phyloP scores from a whole-genome alignment of 352 stramenopile genomes.

The Thraustochytrium striatum region DNA sequence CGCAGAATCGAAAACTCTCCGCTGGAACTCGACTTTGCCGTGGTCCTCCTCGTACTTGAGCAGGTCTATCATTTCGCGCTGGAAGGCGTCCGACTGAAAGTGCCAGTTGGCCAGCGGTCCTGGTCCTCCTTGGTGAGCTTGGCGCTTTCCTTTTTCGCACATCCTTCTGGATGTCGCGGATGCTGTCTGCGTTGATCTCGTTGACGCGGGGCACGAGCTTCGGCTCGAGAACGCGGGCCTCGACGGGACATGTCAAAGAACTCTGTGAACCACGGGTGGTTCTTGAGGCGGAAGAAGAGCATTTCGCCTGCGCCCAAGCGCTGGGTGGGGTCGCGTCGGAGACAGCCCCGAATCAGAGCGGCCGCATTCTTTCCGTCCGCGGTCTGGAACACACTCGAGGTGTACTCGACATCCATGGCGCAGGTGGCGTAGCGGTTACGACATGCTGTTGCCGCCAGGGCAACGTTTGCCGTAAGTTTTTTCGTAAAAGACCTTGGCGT shows the following conservation, averaged over 20 bases:
- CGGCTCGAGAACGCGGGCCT: slow-evolving; percentile 64
- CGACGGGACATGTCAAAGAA: slow-evolving; percentile 68
- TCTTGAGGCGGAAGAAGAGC: slow-evolving; percentile 56
- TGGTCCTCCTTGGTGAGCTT: slow-evolving; percentile 69
- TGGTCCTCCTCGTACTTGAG: slow-evolving; percentile 63
- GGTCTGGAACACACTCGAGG: neutral
- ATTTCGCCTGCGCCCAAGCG: slow-evolving; percentile 65
- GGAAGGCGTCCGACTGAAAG: slow-evolving; percentile 64
- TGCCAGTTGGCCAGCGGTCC: slow-evolving; percentile 68
- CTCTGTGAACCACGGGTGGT: slow-evolving; percentile 68
- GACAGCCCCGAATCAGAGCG: slow-evolving; percentile 68
- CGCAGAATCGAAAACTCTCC: neutral
- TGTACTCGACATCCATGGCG: slow-evolving; percentile 65
- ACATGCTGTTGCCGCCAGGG: slow-evolving; percentile 72
- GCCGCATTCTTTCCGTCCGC: slow-evolving; percentile 50
- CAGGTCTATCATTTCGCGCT: slow-evolving; percentile 72
- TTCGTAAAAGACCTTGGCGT: slow-evolving; percentile 80
- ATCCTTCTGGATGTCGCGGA: slow-evolving; percentile 53
- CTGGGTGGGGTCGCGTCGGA: slow-evolving; percentile 67
- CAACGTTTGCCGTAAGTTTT: slow-evolving; percentile 56
- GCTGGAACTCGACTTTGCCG: neutral
- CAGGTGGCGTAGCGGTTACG: slow-evolving; percentile 71
- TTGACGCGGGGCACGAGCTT: slow-evolving; percentile 73
- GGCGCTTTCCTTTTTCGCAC: slow-evolving; percentile 56
- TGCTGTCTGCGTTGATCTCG: slow-evolving; percentile 71